Evolutionary conservation across 805 yeast species (phyloP), one percentile per base, ranked within the genome.

Genomic region (Saturnispora galanensis): DNA sequence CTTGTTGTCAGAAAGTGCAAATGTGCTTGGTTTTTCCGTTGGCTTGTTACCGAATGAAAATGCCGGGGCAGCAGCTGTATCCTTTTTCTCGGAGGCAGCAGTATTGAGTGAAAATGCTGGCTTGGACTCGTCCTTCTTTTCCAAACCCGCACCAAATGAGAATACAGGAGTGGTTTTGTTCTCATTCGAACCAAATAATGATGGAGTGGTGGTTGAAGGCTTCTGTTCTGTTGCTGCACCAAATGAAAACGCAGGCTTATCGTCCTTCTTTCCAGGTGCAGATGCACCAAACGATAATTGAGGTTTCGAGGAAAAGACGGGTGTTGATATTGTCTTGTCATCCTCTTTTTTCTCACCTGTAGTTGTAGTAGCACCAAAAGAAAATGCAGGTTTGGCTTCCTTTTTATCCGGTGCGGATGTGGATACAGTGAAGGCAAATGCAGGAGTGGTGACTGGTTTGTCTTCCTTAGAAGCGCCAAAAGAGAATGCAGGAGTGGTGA

Each of bases 241-340:
- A 32, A 48, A 42, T 10, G 44, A 40, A 34, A 52, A 48, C 15
- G 45, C 44, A 4, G 51, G 41, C 18, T 47, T 46, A 16, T 33
- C 44, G 11, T 31, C 42, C 38, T 41, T 35, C 29, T 31, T 9
- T 8, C 13, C 33, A 21, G 6, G 26, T 21, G 26, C 26, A 6
- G 26, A 21, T 8, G 8, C 26, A 21, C 26, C 8, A 21, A 21
- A 29, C 1, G 40, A 10, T 1, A 17, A 13, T 5, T 32, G 9
- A 4, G 40, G 33, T 10, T 46, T 5, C 10, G 46, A 41, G 10
- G 28, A 26, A 33, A 38, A 34, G 29, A 45, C 28, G 18, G 50
- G 36, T 12, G 17, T 5, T 21, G 26, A 21, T 21, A 2, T 21
- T 21, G 26, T 5, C 26, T 21, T 21, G 26, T 15, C 10, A 28